phyloP scores from a whole-genome alignment of 139 green algal genomes.

The Closterium sp. region DNA sequence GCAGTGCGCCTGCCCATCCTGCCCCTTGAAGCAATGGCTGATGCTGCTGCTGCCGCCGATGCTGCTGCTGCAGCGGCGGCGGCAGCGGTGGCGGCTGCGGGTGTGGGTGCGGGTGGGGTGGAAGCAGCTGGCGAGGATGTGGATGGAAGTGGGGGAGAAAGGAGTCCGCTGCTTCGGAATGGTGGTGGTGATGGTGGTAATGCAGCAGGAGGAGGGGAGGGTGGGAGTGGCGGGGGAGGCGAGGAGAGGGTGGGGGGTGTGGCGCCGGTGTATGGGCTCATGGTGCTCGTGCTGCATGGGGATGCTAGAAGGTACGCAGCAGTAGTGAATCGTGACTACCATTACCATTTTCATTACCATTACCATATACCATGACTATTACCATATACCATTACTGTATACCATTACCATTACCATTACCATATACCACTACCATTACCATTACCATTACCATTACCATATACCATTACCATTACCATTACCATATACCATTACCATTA shows the following conservation, averaged over 20 bases:
- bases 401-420: too few relatives aligned
- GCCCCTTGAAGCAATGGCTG: conserved; percentile 1
- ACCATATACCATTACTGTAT: too few relatives aligned
- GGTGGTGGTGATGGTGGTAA: background rate
- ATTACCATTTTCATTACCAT: too few relatives aligned
- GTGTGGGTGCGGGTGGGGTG: background rate
- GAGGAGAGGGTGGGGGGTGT: background rate
- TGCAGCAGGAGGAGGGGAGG: background rate
- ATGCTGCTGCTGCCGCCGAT: background rate
- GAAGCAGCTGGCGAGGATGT: background rate
- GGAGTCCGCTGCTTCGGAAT: background rate
- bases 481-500: too few relatives aligned
- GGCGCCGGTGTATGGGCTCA: background rate
- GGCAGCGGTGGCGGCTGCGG: too few relatives aligned
- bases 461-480: too few relatives aligned
- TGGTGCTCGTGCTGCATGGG: background rate
- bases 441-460: too few relatives aligned
- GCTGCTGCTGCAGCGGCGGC: background rate
- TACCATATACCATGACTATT: too few relatives aligned
- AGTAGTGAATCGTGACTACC: too few relatives aligned
- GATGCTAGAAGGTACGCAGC: background rate
- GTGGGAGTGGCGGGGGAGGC: background rate
- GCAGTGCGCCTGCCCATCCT: background rate
- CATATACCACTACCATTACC: too few relatives aligned
- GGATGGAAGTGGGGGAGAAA: background rate